Conservation (phyloP, 176 grass and related monocot genomes). For the Saccharum spontaneum region DNA sequence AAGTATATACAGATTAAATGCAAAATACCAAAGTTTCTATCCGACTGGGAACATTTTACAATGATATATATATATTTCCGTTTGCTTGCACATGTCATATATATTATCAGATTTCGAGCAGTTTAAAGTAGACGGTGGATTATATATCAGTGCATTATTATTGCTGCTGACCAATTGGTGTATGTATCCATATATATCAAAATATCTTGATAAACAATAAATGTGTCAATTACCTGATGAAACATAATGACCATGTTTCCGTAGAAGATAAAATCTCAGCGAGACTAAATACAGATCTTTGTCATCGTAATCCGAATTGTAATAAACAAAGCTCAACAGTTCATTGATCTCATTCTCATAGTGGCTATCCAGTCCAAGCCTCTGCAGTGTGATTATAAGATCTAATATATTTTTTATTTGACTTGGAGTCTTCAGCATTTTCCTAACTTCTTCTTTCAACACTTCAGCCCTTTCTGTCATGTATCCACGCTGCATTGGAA, state of each 20-base stretch:
- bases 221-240: background rate
- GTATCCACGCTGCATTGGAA: background rate
- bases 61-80: too few relatives aligned
- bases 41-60: background rate
- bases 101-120: background rate
- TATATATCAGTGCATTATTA: background rate
- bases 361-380: slow-evolving; percentile 28
- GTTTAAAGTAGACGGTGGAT: background rate
- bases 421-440: background rate
- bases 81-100: background rate
- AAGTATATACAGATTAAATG: background rate
- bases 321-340: background rate
- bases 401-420: slow-evolving; percentile 20
- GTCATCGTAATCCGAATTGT: slow-evolving; percentile 3
- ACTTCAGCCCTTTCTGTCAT: slow-evolving; percentile 10
- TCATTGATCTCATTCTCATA: slow-evolving; percentile 30
- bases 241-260: slow-evolving; percentile 27
- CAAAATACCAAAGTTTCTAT: background rate
- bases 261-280: slow-evolving; percentile 44
- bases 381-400: slow-evolving; percentile 14
- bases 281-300: slow-evolving; percentile 32
- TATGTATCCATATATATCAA: background rate
- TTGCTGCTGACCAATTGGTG: background rate
- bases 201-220: background rate
- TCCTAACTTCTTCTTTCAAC: slow-evolving; percentile 29